phyloP scores from a whole-genome alignment of 1,284 basidiomycete species.

The Mrakiaceae sp. region DNA sequence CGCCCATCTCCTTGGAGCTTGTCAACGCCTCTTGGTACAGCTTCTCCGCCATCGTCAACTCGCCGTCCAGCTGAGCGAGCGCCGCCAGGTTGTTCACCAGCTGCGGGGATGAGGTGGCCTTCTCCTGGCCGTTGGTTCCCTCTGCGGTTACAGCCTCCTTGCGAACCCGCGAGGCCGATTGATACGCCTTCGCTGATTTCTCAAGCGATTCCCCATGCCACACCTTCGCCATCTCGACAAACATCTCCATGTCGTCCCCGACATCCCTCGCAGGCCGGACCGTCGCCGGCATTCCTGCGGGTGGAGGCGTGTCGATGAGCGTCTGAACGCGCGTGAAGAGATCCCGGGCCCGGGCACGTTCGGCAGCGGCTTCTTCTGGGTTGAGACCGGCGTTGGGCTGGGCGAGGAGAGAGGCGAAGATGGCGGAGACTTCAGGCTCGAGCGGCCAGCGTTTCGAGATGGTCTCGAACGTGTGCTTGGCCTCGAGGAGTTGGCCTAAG shows the following conservation, averaged over 20 bases:
- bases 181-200: constrained; percentile 57
- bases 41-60: constrained; percentile 35
- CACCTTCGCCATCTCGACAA: constrained; percentile 70
- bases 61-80: constrained; percentile 59
- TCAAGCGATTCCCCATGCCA: constrained; percentile 73
- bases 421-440: constrained; percentile 63
- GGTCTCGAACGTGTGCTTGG: constrained; percentile 75
- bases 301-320: constrained; percentile 48
- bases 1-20: constrained; percentile 40
- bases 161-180: constrained; percentile 55
- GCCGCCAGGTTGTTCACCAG: constrained; percentile 74
- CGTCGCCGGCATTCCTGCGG: constrained; percentile 44
- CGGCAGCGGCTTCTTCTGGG: constrained; percentile 55
- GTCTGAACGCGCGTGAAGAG: constrained; percentile 66
- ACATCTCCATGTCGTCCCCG: constrained; percentile 66
- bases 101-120: constrained; percentile 21
- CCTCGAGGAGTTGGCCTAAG: constrained; percentile 28
- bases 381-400: constrained; percentile 67
- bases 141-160: constrained; percentile 33
- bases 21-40: constrained; percentile 60
- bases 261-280: constrained; percentile 50
- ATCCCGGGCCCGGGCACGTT: constrained; percentile 61
- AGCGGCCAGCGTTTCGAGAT: constrained; percentile 38
- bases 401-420: constrained; percentile 75
- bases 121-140: constrained; percentile 18